Base-by-base conservation (phyloP, 1,139 yeast species). In the Zhuliangozyma parablackwelliae region DNA sequence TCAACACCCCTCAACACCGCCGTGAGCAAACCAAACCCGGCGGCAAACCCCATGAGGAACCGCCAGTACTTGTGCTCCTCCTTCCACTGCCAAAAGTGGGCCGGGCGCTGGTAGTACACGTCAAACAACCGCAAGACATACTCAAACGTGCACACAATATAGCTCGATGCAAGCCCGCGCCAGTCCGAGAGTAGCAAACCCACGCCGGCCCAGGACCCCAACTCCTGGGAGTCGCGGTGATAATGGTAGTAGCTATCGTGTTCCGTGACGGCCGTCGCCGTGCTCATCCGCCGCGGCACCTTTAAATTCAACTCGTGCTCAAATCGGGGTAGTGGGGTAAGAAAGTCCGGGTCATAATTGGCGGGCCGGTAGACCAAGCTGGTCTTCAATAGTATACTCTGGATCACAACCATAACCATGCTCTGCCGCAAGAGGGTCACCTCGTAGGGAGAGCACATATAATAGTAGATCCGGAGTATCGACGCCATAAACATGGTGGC, bases 401-500 rank as follows among this genome's bases (percentile, higher is more conserved):
- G 97, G 32, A 87, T 83, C 43, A 75, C 68, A 21, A 88, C 71
- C 95, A 87, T 89, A 20, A 85, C 75, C 31, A 84, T 54, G 29
- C 94, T 78, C 55, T 89, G 97, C 41, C 90, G 62, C 31, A 88
- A 65, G 28, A 89, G 59, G 3, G 95, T 76, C 12, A 75, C 59
- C 54, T 89, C 96, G 56, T 81, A 89, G 0, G 96, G 96, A 31
- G 82, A 75, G 36, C 88, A 80, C 44, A 82, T 60, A 61, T 83
- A 89, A 63, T 86, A 89, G 38, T 80, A 77, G 16, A 89, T 80
- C 44, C 95, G 70, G 31, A 88, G 61, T 5, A 82, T 76, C 33
- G 88, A 77, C 1, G 96, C 84, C 49, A 87, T 70, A 42, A 89
- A 59, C 96, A 89, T 88, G 9, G 95, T 86, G 11, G 90, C 92